phyloP scores from a whole-genome alignment of 108 stramenopile species.

The Skeletonema grethae region DNA sequence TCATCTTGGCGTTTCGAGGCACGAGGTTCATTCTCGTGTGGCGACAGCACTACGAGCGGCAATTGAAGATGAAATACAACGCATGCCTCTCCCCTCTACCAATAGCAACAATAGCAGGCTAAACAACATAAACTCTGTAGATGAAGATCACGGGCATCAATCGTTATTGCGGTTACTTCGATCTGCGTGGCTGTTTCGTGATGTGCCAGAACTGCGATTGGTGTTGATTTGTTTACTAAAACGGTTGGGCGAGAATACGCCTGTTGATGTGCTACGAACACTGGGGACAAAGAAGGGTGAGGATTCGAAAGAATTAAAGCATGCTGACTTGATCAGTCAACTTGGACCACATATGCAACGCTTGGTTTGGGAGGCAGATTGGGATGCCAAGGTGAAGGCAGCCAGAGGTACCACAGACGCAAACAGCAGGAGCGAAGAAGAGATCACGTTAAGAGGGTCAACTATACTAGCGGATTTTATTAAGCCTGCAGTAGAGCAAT shows the following conservation, averaged over 20 bases:
- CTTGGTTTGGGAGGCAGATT: conserved; percentile 88
- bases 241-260: conserved; percentile 77
- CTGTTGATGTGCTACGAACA: conserved; percentile 60
- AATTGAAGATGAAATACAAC: conserved; percentile 83
- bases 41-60: conserved; percentile 65
- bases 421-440: conserved; percentile 41
- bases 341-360: conserved; percentile 70
- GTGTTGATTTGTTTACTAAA: conserved; percentile 77
- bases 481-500: conserved; percentile 58
- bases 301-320: conserved; percentile 45
- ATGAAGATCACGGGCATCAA: conserved; percentile 22
- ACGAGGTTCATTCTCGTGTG: conserved; percentile 82
- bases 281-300: conserved; percentile 54
- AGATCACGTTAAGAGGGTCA: conserved; percentile 56
- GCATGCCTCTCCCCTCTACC: conserved; percentile 41
- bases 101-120: background rate
- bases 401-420: conserved; percentile 19
- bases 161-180: conserved; percentile 66
- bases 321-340: conserved; percentile 74
- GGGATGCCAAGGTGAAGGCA: conserved; percentile 57
- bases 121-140: background rate
- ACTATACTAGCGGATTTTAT: conserved; percentile 74
- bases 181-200: conserved; percentile 74
- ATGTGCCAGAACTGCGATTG: conserved; percentile 77
- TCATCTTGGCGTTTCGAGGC: conserved; percentile 73